These are phyloP conservation scores for Pharnaceum exiguum DNA, from an alignment of 148 eudicot species.

Conservation along the genomic window DNA sequence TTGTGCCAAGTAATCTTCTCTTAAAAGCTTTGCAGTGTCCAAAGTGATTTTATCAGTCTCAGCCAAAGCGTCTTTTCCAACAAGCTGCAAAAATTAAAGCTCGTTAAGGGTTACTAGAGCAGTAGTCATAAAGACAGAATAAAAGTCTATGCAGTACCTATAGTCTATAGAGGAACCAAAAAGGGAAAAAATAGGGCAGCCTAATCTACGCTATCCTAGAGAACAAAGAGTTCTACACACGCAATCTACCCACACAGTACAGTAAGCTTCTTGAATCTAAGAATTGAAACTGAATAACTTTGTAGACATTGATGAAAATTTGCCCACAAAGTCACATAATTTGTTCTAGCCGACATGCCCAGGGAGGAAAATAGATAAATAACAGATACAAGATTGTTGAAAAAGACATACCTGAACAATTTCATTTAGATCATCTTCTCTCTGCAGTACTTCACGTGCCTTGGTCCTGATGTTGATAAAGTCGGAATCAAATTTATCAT, in stretches of 20 bases:
- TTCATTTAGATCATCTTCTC: conserved; percentile 95
- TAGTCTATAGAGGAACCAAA: too few relatives aligned
- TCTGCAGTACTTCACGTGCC: conserved; percentile 96
- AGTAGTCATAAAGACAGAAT: neutral
- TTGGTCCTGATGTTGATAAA: conserved; percentile 90
- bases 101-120: neutral
- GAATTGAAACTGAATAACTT: too few relatives aligned
- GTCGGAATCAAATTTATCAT: conserved; percentile 87
- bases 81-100: conserved; percentile 54
- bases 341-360: neutral
- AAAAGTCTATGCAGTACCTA: neutral
- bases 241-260: too few relatives aligned
- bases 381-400: neutral
- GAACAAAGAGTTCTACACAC: too few relatives aligned
- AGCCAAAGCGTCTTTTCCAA: conserved; percentile 97
- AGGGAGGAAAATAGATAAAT: neutral
- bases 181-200: too few relatives aligned
- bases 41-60: conserved; percentile 92
- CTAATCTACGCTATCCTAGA: too few relatives aligned
- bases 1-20: conserved; percentile 99
- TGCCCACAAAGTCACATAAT: neutral
- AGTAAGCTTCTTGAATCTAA: too few relatives aligned
- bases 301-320: too few relatives aligned
- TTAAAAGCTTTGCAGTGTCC: conserved; percentile 93
- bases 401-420: conserved; percentile 74